A percentile compares a stretch with the other conserved stretches of the same genome.
phyloP scores from a whole-genome alignment of 2,329 filamentous ascomycete species.

The Apiospora aurea region DNA sequence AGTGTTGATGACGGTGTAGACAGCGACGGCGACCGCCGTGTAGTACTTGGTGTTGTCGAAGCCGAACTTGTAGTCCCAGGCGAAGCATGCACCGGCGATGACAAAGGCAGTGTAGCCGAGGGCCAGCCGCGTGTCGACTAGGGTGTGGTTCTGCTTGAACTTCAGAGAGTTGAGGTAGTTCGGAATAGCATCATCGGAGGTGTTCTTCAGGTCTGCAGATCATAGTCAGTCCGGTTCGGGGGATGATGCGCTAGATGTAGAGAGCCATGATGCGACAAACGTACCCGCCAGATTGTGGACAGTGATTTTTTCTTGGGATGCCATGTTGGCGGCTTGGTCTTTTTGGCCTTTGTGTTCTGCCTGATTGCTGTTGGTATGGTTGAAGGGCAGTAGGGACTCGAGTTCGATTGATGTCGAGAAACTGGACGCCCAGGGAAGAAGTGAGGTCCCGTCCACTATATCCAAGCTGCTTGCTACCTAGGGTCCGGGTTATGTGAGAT shows the following conservation, averaged over 20 bases:
- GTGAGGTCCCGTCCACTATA: constrained; percentile 6
- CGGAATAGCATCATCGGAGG: constrained; percentile 90
- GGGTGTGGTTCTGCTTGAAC: constrained; percentile 82
- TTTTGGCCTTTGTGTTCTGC: constrained; percentile 12
- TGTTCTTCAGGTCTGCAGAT: constrained; percentile 87
- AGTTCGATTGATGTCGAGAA: background rate
- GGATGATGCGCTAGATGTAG: background rate
- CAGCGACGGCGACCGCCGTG: constrained; percentile 78
- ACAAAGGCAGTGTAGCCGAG: constrained; percentile 84
- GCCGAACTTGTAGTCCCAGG: constrained; percentile 88
- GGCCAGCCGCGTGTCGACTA: constrained; percentile 81
- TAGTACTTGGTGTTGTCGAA: constrained; percentile 86
- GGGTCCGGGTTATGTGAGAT: constrained; percentile 16
- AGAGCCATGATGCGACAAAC: constrained; percentile 27
- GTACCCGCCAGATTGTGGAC: constrained; percentile 73
- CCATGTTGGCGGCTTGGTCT: constrained; percentile 41
- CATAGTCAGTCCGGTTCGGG: constrained; percentile 20
- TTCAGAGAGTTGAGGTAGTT: constrained; percentile 91
- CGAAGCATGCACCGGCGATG: constrained; percentile 84
- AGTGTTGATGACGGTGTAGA: constrained; percentile 82
- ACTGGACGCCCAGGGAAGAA: background rate
- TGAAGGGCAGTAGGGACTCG: background rate
- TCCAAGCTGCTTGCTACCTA: background rate
- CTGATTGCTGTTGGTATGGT: background rate
- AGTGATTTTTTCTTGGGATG: constrained; percentile 64